These are phyloP conservation scores for Botrytis hyacinthi DNA, from an alignment of 2,329 filamentous ascomycete species.

Conservation along the genomic window DNA sequence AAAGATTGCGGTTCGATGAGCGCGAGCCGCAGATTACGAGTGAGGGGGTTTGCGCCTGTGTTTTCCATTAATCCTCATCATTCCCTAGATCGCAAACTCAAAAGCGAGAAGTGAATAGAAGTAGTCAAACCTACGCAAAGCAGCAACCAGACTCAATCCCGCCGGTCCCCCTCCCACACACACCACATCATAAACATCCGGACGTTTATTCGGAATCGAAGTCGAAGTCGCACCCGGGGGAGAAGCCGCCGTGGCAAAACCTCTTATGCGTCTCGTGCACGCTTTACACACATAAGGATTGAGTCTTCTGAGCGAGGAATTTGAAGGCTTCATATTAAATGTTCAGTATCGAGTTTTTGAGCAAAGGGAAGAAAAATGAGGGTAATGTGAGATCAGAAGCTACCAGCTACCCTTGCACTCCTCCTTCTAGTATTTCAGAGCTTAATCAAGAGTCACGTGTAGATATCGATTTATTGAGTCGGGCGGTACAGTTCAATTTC, in stretches of 20 bases:
- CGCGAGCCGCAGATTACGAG: slow-evolving; percentile 76
- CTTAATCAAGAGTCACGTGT: slow-evolving; percentile 19
- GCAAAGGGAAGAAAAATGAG: not conserved
- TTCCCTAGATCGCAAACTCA: not conserved
- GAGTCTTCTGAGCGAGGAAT: not conserved
- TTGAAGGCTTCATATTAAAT: slow-evolving; percentile 4
- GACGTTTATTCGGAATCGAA: not conserved
- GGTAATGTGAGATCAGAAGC: not conserved
- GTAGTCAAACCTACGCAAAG: slow-evolving; percentile 60
- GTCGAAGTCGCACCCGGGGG: slow-evolving; percentile 8
- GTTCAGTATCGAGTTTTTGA: not conserved
- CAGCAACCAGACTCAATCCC: slow-evolving; percentile 77
- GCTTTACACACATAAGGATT: slow-evolving; percentile 15
- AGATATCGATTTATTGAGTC: not conserved
- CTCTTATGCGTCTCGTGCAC: slow-evolving; percentile 11
- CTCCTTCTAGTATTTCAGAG: not conserved
- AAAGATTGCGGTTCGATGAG: slow-evolving; percentile 90
- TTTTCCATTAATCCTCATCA: not conserved
- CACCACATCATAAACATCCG: slow-evolving; percentile 40
- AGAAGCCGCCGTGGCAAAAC: slow-evolving; percentile 16
- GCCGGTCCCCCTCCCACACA: slow-evolving; percentile 45
- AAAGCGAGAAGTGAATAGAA: not conserved
- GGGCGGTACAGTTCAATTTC: not conserved
- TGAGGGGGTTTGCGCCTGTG: slow-evolving; percentile 70
- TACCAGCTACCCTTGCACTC: slow-evolving; percentile 13